phyloP scores from a whole-genome alignment of 2,329 filamentous ascomycete species.

The Cercospora zeae-maydis region DNA sequence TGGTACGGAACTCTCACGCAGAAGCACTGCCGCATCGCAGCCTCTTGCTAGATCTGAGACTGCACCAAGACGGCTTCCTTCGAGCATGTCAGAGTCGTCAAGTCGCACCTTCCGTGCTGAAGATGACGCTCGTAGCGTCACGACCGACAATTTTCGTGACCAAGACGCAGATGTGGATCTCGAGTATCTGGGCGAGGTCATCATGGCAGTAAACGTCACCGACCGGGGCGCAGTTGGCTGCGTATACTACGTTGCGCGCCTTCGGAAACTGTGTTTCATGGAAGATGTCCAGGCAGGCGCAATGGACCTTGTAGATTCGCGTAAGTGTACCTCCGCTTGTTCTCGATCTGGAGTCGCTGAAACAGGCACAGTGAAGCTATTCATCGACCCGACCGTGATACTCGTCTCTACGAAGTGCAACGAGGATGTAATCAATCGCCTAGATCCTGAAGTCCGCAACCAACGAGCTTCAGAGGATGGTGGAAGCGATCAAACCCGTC shows the following conservation, averaged over 20 bases:
- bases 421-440: slow-evolving; percentile 44
- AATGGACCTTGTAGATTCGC: slow-evolving; percentile 55
- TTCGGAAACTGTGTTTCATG: slow-evolving; percentile 70
- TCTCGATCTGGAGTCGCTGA: slow-evolving; percentile 16
- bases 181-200: slow-evolving; percentile 56
- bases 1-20: not conserved
- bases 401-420: slow-evolving; percentile 57
- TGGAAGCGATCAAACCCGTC: slow-evolving; percentile 47
- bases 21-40: not conserved
- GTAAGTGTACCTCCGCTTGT: slow-evolving; percentile 33
- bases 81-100: slow-evolving; percentile 15
- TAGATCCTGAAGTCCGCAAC: slow-evolving; percentile 43
- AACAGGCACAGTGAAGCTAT: slow-evolving; percentile 53
- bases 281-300: slow-evolving; percentile 68
- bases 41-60: not conserved
- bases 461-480: slow-evolving; percentile 26
- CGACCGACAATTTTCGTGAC: slow-evolving; percentile 10
- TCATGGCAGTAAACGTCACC: slow-evolving; percentile 76
- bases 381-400: slow-evolving; percentile 60
- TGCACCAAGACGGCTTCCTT: not conserved
- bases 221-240: slow-evolving; percentile 73
- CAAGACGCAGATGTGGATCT: slow-evolving; percentile 17
- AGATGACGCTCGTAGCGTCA: slow-evolving; percentile 13
- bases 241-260: slow-evolving; percentile 70
- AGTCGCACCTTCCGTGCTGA: slow-evolving; percentile 16